A percentile compares a stretch with the other conserved stretches of the same genome.
Conservation (phyloP, 768 basidiomycete species). For the Auriscalpium vulgare region DNA sequence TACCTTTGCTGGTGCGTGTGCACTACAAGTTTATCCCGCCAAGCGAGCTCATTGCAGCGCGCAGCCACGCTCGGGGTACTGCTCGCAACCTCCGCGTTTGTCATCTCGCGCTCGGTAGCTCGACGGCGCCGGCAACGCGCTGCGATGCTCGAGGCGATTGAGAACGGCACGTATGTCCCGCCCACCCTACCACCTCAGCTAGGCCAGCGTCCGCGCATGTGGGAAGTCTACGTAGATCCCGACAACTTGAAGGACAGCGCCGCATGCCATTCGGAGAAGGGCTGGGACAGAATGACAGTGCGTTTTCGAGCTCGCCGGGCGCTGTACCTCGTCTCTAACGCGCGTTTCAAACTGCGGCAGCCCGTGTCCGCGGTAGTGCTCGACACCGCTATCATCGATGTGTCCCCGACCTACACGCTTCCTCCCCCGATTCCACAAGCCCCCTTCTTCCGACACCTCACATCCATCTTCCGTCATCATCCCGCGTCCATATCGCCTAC, state of each 20-base stretch:
- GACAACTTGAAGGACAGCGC: background rate
- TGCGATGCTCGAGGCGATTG: background rate
- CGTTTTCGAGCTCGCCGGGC: background rate
- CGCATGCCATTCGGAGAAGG: background rate
- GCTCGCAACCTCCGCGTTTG: background rate
- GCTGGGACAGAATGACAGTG: constrained; percentile 4
- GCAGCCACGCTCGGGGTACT: background rate
- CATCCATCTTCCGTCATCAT: background rate
- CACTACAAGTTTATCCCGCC: no score
- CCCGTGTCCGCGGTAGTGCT: background rate
- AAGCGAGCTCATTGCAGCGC: background rate
- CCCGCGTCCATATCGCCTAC: background rate
- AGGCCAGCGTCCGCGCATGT: background rate
- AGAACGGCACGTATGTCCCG: background rate
- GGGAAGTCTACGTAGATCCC: background rate
- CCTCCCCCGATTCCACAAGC: no score
- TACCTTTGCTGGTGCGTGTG: background rate
- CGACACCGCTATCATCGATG: background rate
- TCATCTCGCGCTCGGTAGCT: constrained; percentile 5
- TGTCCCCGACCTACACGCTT: no score
- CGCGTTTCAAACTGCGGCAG: background rate
- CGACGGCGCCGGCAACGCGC: constrained; percentile 4
- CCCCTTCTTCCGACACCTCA: no score
- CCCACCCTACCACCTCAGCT: background rate
- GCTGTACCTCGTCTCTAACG: background rate